These are phyloP conservation scores for Coemansia sp. DNA, from an alignment of 192 early-diverging fungal genomes.

Conservation along the genomic window DNA sequence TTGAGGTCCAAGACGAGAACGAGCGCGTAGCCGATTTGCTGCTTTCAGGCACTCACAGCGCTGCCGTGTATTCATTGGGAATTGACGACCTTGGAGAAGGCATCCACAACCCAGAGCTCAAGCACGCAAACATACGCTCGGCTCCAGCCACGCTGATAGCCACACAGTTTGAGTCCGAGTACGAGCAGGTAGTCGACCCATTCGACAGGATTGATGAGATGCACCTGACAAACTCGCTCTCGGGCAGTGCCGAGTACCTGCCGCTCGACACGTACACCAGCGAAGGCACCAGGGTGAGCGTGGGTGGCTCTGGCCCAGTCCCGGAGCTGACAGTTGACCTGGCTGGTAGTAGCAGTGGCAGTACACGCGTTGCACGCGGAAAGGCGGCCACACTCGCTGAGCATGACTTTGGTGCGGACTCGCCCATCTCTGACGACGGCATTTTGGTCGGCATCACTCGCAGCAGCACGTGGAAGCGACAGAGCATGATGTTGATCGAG, in stretches of 20 bases:
- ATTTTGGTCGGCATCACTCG: slow-evolving; percentile 22
- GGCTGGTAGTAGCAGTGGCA: background rate
- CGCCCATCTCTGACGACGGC: slow-evolving; percentile 16
- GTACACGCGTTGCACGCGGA: background rate
- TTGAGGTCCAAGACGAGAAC: slow-evolving; percentile 38
- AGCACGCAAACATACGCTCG: slow-evolving; percentile 25
- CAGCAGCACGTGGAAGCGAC: slow-evolving; percentile 44
- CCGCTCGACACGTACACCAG: slow-evolving; percentile 28
- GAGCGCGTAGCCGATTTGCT: slow-evolving; percentile 37
- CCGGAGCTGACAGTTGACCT: background rate
- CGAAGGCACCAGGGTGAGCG: background rate
- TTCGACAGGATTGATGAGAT: slow-evolving; percentile 48
- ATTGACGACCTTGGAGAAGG: background rate
- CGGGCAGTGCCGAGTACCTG: slow-evolving; percentile 47
- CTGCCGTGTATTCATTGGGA: background rate
- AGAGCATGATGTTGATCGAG: slow-evolving; percentile 31
- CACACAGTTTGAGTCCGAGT: slow-evolving; percentile 12
- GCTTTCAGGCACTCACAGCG: slow-evolving; percentile 16
- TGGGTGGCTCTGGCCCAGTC: background rate
- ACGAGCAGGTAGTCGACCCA: slow-evolving; percentile 27
- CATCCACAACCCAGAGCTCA: slow-evolving; percentile 29
- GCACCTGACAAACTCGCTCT: slow-evolving; percentile 27
- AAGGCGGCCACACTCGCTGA: background rate
- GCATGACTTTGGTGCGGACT: background rate
- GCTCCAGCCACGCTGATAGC: slow-evolving; percentile 31